phyloP scores from a whole-genome alignment of 2,329 filamentous ascomycete species.

The Penicillium fuscoglaucum region DNA sequence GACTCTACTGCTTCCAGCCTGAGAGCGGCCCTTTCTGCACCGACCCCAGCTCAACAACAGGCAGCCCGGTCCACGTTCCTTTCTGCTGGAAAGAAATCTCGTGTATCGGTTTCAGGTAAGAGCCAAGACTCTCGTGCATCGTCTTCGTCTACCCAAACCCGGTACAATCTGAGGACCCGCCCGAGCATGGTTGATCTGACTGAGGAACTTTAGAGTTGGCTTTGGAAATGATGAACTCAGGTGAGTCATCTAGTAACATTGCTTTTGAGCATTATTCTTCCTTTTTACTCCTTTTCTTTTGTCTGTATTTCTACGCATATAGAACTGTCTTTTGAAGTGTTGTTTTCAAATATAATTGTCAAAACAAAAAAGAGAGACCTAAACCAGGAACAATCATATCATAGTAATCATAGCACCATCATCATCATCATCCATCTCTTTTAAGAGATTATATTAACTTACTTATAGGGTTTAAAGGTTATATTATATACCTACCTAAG shows the following conservation, averaged over 20 bases:
- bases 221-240: not conserved
- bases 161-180: not conserved
- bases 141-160: not conserved
- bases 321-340: not conserved
- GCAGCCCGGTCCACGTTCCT: too few relatives aligned
- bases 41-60: not conserved
- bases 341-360: not conserved
- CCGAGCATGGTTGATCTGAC: not conserved
- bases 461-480: too few relatives aligned
- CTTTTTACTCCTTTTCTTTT: not conserved
- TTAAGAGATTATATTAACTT: too few relatives aligned
- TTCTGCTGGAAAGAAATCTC: not conserved
- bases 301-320: not conserved
- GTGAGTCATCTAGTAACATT: not conserved
- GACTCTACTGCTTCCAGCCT: not conserved
- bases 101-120: not conserved
- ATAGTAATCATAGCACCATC: too few relatives aligned
- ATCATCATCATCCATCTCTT: too few relatives aligned
- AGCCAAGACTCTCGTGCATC: not conserved
- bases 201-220: not conserved
- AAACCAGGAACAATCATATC: too few relatives aligned
- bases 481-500: too few relatives aligned
- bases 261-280: not conserved
- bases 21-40: too few relatives aligned
- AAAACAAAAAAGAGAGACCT: not conserved